phyloP scores from a whole-genome alignment of 495 filamentous ascomycete species.

The Aspergillus haitiensis region DNA sequence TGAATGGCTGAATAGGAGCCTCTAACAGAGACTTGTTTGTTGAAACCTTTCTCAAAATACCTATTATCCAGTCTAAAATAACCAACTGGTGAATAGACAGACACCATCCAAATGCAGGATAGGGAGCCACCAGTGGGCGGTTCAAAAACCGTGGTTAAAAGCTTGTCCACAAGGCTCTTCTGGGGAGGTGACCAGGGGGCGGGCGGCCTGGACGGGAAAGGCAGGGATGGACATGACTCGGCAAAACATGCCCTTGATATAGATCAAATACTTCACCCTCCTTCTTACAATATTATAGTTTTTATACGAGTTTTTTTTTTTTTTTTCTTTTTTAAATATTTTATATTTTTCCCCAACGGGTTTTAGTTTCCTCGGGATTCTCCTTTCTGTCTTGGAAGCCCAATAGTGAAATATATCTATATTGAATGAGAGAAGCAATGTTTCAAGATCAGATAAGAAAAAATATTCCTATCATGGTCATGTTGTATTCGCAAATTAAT shows the following conservation, averaged over 20 bases:
- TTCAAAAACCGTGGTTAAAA: constrained; percentile 30
- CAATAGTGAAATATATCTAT: too few species aligned
- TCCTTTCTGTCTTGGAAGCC: too few species aligned
- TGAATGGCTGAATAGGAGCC: too few species aligned
- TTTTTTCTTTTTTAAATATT: not conserved
- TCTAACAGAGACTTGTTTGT: too few species aligned
- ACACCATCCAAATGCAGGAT: constrained; percentile 20
- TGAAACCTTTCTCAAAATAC: not conserved
- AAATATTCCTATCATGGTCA: not conserved
- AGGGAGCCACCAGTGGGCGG: constrained; percentile 12
- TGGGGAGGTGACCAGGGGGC: constrained; percentile 17
- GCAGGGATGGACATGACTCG: constrained; percentile 24
- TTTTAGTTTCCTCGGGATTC: too few species aligned
- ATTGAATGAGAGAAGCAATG: not conserved
- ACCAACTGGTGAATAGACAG: not conserved
- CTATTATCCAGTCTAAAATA: not conserved
- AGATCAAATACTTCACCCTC: constrained; percentile 1
- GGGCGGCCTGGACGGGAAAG: constrained; percentile 15
- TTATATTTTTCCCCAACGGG: not conserved
- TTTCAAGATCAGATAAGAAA: not conserved
- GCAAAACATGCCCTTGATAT: not conserved
- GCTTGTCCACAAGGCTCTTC: constrained; percentile 31
- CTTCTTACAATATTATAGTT: not conserved
- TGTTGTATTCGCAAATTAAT: constrained; percentile 7
- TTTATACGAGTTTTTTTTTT: not conserved